Base-by-base conservation (phyloP, 352 stramenopile species). In the Pythium pectinolyticum region DNA sequence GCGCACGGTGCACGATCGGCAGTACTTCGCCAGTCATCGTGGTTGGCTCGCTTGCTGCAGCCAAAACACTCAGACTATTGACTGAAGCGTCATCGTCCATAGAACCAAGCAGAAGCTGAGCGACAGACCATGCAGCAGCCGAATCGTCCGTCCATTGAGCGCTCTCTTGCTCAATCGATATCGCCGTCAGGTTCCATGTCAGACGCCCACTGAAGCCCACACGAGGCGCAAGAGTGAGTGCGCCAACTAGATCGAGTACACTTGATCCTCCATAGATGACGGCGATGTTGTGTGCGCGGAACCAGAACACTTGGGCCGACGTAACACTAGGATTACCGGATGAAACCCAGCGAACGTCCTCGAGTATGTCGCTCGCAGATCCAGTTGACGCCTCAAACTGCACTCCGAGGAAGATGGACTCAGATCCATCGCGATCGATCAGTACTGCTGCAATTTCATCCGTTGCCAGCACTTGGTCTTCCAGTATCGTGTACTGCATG, bases 381-480 rank as follows among this genome's bases (percentile, higher is more conserved):
- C 24, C 7, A 20, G 37, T 32, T 34, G 61, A 62, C 30, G 57
- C 28, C 7, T 69, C 51, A 3, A 79, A 63, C 25, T 78, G 50
- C 40, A 77, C 49, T 9, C 63, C 55, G 22, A 83, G 58, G 39
- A 68, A 78, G 19, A 77, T 35, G 11, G 37, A 40, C 41, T 83
- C 72, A 0, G 74, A 83, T 14, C 69, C 66, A 22, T 83, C 74
- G 5, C 63, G 52, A 64, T 83, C 74, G 30, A 74, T 52, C 30
- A 83, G 46, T 5, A 58, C 68, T 3, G 68, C 68, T 20, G n/a
- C 28, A 1, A 79, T 57, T 19, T 55, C 51, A 45, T 70, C 63
- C 1, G 62, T 72, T 5, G 69, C 34, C 1, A 74, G 52, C 32
- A 66, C 53, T 10, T 47, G 56, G 49, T 82, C 71, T 66, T 82